Evolutionary conservation across 192 early-diverging fungal species (phyloP).

Genomic region (Linnemannia elongata): DNA sequence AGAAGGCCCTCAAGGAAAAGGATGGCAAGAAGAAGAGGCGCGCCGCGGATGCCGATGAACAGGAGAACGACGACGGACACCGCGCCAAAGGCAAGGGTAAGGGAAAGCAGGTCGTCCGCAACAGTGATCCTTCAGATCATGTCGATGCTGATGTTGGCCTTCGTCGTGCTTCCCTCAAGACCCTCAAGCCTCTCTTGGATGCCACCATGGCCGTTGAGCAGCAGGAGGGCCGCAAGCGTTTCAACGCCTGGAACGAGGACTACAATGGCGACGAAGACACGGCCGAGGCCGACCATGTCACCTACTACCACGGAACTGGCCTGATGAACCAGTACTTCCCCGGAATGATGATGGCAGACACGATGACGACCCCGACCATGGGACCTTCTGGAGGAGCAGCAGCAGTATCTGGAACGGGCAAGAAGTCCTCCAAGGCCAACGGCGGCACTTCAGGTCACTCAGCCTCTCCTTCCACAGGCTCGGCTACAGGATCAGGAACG

Average conservation of each 20-base stretch:
- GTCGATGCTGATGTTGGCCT: background rate
- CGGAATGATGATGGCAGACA: background rate
- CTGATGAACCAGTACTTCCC: background rate
- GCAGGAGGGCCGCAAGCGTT: background rate
- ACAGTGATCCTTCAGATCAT: background rate
- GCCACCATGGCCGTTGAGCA: slow-evolving; percentile 18
- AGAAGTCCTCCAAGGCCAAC: slow-evolving; percentile 5
- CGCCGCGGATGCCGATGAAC: slow-evolving; percentile 3
- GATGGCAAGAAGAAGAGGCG: background rate
- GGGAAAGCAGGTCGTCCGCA: background rate
- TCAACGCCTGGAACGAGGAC: slow-evolving; percentile 5
- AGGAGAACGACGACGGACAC: slow-evolving; percentile 18
- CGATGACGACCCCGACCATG: background rate
- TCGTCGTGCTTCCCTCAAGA: slow-evolving; percentile 22
- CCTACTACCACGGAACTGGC: background rate
- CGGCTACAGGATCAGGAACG: background rate
- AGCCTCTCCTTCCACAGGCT: background rate
- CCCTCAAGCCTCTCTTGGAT: slow-evolving; percentile 22
- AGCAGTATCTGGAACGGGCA: background rate
- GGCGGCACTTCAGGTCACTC: background rate
- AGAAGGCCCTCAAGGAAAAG: slow-evolving; percentile 13
- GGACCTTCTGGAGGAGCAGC: background rate
- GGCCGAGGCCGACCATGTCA: background rate
- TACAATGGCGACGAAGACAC: background rate
- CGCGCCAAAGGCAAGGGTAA: background rate